Conservation (phyloP, 441 rosid genomes). For the Gossypium davidsonii region DNA sequence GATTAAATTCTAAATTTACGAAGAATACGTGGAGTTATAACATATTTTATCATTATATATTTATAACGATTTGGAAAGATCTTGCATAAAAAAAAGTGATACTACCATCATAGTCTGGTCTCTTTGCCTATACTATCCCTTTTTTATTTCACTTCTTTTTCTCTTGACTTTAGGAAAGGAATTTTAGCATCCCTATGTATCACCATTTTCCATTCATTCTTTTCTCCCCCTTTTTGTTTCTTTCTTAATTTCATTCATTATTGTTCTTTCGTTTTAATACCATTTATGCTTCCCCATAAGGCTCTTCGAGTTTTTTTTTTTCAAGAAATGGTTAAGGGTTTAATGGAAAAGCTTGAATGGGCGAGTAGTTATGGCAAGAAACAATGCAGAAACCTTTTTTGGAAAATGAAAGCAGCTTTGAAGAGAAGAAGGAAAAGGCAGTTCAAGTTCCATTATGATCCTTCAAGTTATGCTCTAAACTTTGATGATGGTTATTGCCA, state of each 20-base stretch:
- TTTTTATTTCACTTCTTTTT: too few relatives aligned
- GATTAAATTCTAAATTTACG: too few relatives aligned
- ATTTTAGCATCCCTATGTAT: too few relatives aligned
- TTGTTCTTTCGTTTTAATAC: neutral
- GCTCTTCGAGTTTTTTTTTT: neutral
- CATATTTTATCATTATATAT: too few relatives aligned
- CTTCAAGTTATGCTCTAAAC: conserved; percentile 84
- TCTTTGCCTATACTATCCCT: too few relatives aligned
- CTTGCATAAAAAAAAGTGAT: too few relatives aligned
- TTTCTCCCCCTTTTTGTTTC: too few relatives aligned
- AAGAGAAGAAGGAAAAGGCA: conserved; percentile 35
- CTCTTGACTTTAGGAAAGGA: too few relatives aligned
- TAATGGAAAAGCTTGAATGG: conserved; percentile 31
- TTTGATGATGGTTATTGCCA: conserved; percentile 63
- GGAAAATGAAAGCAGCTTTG: conserved; percentile 54
- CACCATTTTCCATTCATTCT: too few relatives aligned
- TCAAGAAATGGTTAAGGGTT: conserved; percentile 18
- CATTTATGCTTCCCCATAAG: neutral
- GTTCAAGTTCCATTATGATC: conserved; percentile 76
- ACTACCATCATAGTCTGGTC: too few relatives aligned
- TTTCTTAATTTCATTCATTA: neutral
- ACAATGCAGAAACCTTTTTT: conserved; percentile 38
- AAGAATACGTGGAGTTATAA: too few relatives aligned
- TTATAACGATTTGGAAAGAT: too few relatives aligned
- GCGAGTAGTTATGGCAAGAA: conserved; percentile 32